A percentile compares a stretch with the other conserved stretches of the same genome.
phyloP scores from a whole-genome alignment of 2,329 filamentous ascomycete species.

The Ilyonectria destructans region DNA sequence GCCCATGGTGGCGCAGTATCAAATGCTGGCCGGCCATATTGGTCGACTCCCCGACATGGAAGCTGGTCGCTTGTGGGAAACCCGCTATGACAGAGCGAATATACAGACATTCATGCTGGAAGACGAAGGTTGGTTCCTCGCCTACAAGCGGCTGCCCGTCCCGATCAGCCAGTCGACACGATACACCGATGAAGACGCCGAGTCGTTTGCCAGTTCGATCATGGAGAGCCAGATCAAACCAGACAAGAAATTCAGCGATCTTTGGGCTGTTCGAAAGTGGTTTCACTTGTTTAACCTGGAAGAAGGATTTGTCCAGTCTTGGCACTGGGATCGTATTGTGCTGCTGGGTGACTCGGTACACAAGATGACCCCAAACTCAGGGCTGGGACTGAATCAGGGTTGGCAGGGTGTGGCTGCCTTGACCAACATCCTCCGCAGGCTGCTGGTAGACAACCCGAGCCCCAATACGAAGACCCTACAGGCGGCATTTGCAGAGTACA shows the following conservation, averaged over 20 bases:
- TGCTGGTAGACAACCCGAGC: conserved; percentile 3
- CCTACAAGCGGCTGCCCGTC: conserved; percentile 13
- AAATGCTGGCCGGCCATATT: conserved; percentile 10
- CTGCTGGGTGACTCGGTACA: conserved; percentile 38
- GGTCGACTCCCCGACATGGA: conserved; percentile 11
- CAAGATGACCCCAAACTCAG: conserved; percentile 42
- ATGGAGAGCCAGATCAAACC: neutral
- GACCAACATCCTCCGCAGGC: conserved; percentile 29
- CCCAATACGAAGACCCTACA: conserved; percentile 16
- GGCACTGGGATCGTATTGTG: conserved; percentile 39
- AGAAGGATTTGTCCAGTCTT: conserved; percentile 37
- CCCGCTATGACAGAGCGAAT: conserved; percentile 10
- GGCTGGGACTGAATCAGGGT: conserved; percentile 40
- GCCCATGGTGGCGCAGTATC: conserved; percentile 31
- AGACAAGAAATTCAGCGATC: conserved; percentile 3
- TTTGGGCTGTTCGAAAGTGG: conserved; percentile 13
- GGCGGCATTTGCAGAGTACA: conserved; percentile 29
- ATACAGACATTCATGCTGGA: conserved; percentile 16
- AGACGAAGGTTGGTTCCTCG: conserved; percentile 10
- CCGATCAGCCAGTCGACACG: conserved; percentile 5
- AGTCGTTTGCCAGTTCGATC: conserved; percentile 11
- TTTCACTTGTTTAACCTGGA: conserved; percentile 23
- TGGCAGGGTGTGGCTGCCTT: conserved; percentile 37
- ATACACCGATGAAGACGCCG: conserved; percentile 10
- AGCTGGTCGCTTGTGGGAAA: conserved; percentile 11